Evolutionary conservation across 2,329 filamentous ascomycete species (phyloP).

Genomic region (Colletotrichum sublineola): DNA sequence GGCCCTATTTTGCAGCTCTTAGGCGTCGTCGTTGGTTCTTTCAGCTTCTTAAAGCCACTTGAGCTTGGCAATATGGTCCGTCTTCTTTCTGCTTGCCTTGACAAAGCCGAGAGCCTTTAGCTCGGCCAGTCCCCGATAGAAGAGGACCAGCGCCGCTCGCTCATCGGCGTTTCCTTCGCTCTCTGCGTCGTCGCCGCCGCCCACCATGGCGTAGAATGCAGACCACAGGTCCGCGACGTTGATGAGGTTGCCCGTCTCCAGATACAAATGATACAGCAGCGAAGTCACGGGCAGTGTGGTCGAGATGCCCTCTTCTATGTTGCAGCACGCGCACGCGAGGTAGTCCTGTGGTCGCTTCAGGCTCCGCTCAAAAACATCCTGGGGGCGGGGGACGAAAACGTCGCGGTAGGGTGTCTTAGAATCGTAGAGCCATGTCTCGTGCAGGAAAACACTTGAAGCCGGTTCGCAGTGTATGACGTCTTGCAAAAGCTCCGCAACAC

Average conservation of each 20-base stretch:
- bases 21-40: conserved; percentile 30
- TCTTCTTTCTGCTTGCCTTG: conserved; percentile 90
- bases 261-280: conserved; percentile 82
- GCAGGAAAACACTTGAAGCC: conserved; percentile 67
- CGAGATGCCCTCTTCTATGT: conserved; percentile 62
- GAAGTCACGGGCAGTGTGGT: conserved; percentile 77
- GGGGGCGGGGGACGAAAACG: conserved; percentile 81
- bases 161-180: conserved; percentile 62
- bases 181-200: conserved; percentile 52
- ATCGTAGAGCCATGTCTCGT: conserved; percentile 84
- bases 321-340: conserved; percentile 79
- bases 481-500: conserved; percentile 64
- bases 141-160: conserved; percentile 76
- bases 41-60: conserved; percentile 73
- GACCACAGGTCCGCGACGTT: conserved; percentile 86
- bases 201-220: conserved; percentile 77
- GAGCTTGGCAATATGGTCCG: conserved; percentile 91
- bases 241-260: conserved; percentile 81
- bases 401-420: conserved; percentile 76
- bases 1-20: conserved; percentile 22
- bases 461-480: conserved; percentile 52
- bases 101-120: conserved; percentile 88
- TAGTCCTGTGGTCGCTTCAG: conserved; percentile 82
- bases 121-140: conserved; percentile 89
- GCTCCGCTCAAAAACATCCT: conserved; percentile 77